Evolutionary conservation across 306 rosid genomes (phyloP), one percentile per base, ranked within the genome.

Genomic region (Cicer bijugum): DNA sequence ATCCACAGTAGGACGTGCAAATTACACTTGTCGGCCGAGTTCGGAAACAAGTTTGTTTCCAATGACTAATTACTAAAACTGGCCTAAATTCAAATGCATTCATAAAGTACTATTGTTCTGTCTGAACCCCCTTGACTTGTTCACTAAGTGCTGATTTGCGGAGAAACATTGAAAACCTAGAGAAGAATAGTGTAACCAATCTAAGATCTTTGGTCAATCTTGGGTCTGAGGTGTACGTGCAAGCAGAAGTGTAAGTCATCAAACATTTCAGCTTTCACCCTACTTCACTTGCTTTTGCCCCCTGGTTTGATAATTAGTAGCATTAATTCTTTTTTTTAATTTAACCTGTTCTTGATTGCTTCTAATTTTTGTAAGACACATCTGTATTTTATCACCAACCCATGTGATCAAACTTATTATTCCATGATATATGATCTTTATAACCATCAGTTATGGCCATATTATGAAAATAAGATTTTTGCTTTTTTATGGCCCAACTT

Each of bases 151-250:
- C 88, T 63, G 99, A 94, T 84, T 79, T 94, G 80, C 86, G 95
- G 55, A 86, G 63, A 76, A 91, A 88, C 72, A 89, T 94, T 17
- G 97, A 91, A 81, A 94, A 83, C 77, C 80, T 94, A 74, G 89
- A 94, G 89, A 89, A 86, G 75, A 89, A 89, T 79, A 88, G 92
- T 74, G 96, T 89, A 61, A 88, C 95, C 80, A 87, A 85, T 86
- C 88, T 94, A 39, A 83, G 86, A 83, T 88, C 95, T 6, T 42
- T 88, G 90, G 97, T 91, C 81, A 91, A 94, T 86, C 84, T 94
- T 78, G 99, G 97, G 48, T 94, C 97, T 48, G 97, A 94, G 77
- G 99, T 94, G 7, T 89, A 91, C 81, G 69, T 86, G 76, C 97
- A 91, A 86, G 97, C 96, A 63, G 93, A 94, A 50, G 99, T 91